Conservation (phyloP, 257 asterid species). For the Solanum neorickii region DNA sequence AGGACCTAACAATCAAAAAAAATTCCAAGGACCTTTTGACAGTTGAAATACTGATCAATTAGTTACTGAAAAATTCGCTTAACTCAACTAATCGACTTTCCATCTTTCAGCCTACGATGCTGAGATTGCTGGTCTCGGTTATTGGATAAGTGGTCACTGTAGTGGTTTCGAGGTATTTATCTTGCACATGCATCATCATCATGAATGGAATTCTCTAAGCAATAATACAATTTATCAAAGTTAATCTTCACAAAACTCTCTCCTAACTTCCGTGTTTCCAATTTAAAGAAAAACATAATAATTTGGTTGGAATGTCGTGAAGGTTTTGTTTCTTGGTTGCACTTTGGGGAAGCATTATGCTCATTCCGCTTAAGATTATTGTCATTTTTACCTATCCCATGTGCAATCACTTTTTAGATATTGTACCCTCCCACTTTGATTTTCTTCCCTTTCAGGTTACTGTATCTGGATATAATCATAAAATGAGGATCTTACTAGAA, state of each 20-base stretch:
- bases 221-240: neutral
- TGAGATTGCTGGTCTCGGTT: conserved; percentile 85
- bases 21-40: neutral
- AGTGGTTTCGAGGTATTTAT: conserved; percentile 73
- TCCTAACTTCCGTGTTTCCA: neutral
- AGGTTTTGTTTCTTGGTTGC: neutral
- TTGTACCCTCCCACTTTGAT: neutral
- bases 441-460: conserved; percentile 42
- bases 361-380: neutral
- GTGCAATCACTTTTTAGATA: neutral
- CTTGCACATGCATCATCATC: neutral
- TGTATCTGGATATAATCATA: conserved; percentile 79
- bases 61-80: neutral
- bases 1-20: neutral
- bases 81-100: neutral
- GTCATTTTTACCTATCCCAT: neutral
- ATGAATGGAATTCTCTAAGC: neutral
- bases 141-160: conserved; percentile 44
- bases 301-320: neutral
- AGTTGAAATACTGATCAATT: neutral
- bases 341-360: neutral
- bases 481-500: conserved; percentile 68
- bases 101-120: conserved; percentile 85
- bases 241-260: neutral
- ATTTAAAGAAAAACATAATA: neutral